A percentile compares a stretch with the other conserved stretches of the same genome.
phyloP scores from a whole-genome alignment of 2,329 filamentous ascomycete genomes.

The Talaromyces sp. region DNA sequence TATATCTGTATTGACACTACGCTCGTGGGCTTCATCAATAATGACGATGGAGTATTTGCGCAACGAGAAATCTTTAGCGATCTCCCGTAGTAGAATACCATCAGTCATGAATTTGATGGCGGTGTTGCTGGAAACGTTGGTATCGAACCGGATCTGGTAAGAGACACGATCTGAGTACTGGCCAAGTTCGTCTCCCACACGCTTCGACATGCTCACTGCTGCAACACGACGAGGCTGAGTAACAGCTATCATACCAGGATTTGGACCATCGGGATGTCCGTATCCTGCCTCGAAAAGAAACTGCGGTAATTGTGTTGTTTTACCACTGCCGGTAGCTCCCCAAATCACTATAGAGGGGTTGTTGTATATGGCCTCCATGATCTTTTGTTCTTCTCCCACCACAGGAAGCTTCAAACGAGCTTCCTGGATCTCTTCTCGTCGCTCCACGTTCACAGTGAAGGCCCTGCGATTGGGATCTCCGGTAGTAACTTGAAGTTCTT shows the following conservation, averaged over 20 bases:
- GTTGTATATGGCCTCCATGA: conserved; percentile 97
- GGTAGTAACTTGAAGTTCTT: conserved; percentile 39
- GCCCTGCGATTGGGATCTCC: conserved; percentile 63
- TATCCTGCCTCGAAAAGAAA: conserved; percentile 95
- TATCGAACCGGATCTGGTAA: conserved; percentile 95
- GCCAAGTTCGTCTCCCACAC: conserved; percentile 82
- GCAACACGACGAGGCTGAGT: conserved; percentile 94
- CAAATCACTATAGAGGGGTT: conserved; percentile 88
- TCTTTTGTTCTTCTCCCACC: conserved; percentile 90
- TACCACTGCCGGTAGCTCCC: conserved; percentile 93
- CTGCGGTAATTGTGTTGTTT: conserved; percentile 95
- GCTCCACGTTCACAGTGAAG: conserved; percentile 69
- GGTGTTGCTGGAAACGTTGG: conserved; percentile 73
- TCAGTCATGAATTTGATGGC: conserved; percentile 99
- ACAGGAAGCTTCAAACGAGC: conserved; percentile 79
- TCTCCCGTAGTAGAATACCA: conserved; percentile 87
- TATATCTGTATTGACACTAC: conserved; percentile 96
- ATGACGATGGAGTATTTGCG: conserved; percentile 90
- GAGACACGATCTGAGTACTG: conserved; percentile 74
- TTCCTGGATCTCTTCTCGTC: conserved; percentile 72
- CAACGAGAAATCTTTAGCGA: conserved; percentile 82
- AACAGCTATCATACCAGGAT: conserved; percentile 88
- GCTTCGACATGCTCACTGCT: conserved; percentile 93
- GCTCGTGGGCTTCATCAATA: conserved; percentile 95
- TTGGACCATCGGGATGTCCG: conserved; percentile 72